Conservation (phyloP, 139 green algal genomes). For the Yamagishiella unicocca region DNA sequence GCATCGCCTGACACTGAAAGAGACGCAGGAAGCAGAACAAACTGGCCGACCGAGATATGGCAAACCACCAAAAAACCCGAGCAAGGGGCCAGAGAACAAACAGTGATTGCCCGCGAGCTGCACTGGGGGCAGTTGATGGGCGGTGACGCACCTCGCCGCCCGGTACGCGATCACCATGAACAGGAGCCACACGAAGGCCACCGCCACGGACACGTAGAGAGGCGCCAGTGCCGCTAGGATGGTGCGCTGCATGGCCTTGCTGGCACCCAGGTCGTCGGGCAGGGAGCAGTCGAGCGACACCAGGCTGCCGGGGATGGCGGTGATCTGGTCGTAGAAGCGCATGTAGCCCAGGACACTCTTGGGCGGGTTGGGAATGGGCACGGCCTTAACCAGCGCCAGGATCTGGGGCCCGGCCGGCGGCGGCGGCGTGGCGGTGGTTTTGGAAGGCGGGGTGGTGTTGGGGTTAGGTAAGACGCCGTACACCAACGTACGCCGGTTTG, state of each 20-base stretch:
- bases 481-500: too few relatives aligned
- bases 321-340: slow-evolving; percentile 37
- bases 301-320: slow-evolving; percentile 15
- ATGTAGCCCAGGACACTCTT: background rate
- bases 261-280: background rate
- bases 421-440: background rate
- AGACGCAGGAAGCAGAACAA: too few relatives aligned
- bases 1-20: too few relatives aligned
- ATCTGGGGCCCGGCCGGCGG: background rate
- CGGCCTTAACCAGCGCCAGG: background rate
- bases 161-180: too few relatives aligned
- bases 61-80: too few relatives aligned
- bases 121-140: too few relatives aligned
- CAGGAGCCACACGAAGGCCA: background rate
- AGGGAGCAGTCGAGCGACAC: slow-evolving; percentile 23
- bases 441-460: background rate
- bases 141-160: too few relatives aligned
- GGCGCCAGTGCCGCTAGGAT: slow-evolving; percentile 23
- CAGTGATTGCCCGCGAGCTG: too few relatives aligned
- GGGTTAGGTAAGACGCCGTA: background rate
- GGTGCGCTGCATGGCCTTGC: slow-evolving; percentile 28
- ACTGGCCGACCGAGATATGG: too few relatives aligned
- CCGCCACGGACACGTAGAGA: background rate
- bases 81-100: too few relatives aligned
- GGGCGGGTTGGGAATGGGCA: slow-evolving; percentile 17